These are phyloP conservation scores for Cryphonectria japonica DNA, from an alignment of 2,329 filamentous ascomycete genomes.

Conservation along the genomic window DNA sequence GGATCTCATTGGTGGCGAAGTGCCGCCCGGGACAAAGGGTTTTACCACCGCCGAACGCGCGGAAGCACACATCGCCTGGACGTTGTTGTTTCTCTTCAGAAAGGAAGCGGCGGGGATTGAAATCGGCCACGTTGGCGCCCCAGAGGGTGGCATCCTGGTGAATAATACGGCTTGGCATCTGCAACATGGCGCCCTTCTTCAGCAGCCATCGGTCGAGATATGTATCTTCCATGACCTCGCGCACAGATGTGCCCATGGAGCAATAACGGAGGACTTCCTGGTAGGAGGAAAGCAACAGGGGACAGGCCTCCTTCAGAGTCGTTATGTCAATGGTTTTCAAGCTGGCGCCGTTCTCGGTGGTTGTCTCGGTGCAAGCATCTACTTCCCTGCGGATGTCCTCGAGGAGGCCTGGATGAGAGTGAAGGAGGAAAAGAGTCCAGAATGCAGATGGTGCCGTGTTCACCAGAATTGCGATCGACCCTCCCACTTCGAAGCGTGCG, in stretches of 20 bases:
- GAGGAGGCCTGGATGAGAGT: slow-evolving; percentile 25
- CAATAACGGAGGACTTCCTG: slow-evolving; percentile 47
- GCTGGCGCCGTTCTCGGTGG: slow-evolving; percentile 16
- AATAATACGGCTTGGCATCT: slow-evolving; percentile 36
- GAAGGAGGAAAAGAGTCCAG: slow-evolving; percentile 45
- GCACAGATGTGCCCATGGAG: slow-evolving; percentile 42
- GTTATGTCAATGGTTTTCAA: slow-evolving; percentile 36
- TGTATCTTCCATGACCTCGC: slow-evolving; percentile 37
- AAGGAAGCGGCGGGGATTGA: slow-evolving; percentile 35
- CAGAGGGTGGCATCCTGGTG: slow-evolving; percentile 34
- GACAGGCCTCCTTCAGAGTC: slow-evolving; percentile 41
- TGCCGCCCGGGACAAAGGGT: slow-evolving; percentile 36
- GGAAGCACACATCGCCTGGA: slow-evolving; percentile 33
- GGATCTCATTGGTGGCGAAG: slow-evolving; percentile 37
- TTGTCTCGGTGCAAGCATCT: slow-evolving; percentile 16
- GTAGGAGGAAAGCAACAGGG: slow-evolving; percentile 44
- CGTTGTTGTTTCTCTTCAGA: slow-evolving; percentile 33
- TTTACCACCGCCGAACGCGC: slow-evolving; percentile 36
- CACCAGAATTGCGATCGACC: slow-evolving; percentile 44
- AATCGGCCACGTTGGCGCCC: slow-evolving; percentile 24
- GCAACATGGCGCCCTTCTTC: slow-evolving; percentile 37
- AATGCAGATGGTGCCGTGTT: slow-evolving; percentile 46
- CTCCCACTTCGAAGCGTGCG: slow-evolving; percentile 46
- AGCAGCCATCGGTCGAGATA: slow-evolving; percentile 35
- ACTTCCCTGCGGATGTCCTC: slow-evolving; percentile 10